Percentiles rank a stretch among this genome's conserved stretches.
Evolutionary conservation across 176 grass and related monocot species (phyloP).

Genomic region (Phragmites australis): DNA sequence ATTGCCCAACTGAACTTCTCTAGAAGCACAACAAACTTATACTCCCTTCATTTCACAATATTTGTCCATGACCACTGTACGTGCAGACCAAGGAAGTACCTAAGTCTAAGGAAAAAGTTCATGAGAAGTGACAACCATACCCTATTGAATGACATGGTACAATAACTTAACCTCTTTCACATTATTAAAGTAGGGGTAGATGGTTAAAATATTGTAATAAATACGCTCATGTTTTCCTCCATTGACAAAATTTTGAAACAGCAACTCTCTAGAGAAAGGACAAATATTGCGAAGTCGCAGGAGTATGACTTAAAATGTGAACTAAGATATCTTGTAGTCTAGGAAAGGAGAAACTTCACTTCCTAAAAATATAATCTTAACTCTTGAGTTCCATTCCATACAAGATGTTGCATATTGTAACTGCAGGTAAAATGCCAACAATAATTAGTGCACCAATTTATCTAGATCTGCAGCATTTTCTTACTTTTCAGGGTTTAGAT

Average conservation of each 20-base stretch:
- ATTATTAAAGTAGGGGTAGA: background rate
- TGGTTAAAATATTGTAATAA: background rate
- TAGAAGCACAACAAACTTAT: background rate
- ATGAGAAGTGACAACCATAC: background rate
- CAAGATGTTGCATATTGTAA: background rate
- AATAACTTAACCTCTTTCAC: background rate
- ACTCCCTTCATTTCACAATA: background rate
- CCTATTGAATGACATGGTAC: background rate
- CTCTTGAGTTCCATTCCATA: background rate
- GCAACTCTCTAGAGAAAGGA: background rate
- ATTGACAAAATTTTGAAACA: background rate
- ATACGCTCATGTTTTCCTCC: background rate
- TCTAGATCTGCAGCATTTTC: slow-evolving; percentile 44
- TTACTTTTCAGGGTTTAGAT: slow-evolving; percentile 87
- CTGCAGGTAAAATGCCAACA: slow-evolving; percentile 3
- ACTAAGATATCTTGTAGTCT: background rate
- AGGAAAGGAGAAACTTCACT: background rate
- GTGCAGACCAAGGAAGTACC: background rate
- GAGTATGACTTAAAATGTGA: background rate
- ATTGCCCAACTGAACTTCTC: background rate
- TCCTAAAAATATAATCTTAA: background rate
- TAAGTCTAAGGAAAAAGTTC: background rate
- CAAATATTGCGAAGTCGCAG: background rate
- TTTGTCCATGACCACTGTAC: background rate
- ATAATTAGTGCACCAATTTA: background rate